Conservation (phyloP, 164 flowering plant genomes). For the Aristolochia fimbriata region DNA sequence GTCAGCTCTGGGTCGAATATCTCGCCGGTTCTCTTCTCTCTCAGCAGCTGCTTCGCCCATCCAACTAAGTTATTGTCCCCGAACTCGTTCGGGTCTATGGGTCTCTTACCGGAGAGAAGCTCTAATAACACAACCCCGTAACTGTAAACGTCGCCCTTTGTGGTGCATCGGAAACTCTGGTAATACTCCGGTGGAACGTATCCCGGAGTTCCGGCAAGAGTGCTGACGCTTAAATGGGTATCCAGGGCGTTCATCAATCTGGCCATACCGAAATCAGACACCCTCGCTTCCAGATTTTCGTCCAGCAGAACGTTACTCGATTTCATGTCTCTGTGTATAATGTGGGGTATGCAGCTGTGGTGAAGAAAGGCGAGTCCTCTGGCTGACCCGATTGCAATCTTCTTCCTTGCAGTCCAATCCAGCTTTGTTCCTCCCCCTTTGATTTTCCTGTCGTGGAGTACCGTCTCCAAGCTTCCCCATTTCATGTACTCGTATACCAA, state of each 20-base stretch:
- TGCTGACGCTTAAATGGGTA: constrained; percentile 86
- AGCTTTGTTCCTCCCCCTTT: constrained; percentile 30
- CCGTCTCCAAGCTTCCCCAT: constrained; percentile 78
- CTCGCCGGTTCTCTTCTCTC: constrained; percentile 42
- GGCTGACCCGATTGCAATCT: constrained; percentile 81
- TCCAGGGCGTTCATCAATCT: constrained; percentile 72
- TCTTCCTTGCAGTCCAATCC: constrained; percentile 68
- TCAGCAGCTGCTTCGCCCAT: constrained; percentile 75
- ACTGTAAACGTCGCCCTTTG: constrained; percentile 82
- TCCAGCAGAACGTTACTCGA: constrained; percentile 78
- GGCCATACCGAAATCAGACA: constrained; percentile 97
- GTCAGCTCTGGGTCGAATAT: constrained; percentile 55
- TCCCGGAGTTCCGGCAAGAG: constrained; percentile 83
- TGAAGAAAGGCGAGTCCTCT: constrained; percentile 92
- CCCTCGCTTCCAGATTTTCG: constrained; percentile 72
- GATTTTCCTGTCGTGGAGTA: constrained; percentile 50
- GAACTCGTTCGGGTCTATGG: constrained; percentile 59
- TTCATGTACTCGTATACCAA: constrained; percentile 83
- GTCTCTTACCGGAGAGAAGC: constrained; percentile 75
- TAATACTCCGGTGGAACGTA: constrained; percentile 87
- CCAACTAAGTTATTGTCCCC: constrained; percentile 91
- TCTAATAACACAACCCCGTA: constrained; percentile 70
- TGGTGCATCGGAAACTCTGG: constrained; percentile 75
- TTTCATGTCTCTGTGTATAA: constrained; percentile 82
- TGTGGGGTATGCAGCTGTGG: constrained; percentile 91